Evolutionary conservation across 1,284 basidiomycete genomes (phyloP).

Genomic region (Caloboletus firmus): DNA sequence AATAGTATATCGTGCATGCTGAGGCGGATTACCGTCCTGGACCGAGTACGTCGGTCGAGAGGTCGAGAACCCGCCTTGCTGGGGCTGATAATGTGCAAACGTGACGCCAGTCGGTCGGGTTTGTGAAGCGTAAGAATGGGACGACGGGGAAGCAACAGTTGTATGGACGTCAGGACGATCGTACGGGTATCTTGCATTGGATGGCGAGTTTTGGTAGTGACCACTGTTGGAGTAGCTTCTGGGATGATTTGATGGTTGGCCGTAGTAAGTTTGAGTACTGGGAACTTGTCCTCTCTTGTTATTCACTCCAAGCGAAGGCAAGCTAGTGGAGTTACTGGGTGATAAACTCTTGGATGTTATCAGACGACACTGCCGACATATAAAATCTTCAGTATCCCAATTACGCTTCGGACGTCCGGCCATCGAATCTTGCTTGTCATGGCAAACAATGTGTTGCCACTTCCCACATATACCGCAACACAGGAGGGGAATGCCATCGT

Average conservation of each 20-base stretch:
- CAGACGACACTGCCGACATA: conserved; percentile 52
- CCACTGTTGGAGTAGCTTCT: conserved; percentile 17
- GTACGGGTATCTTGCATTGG: conserved; percentile 23
- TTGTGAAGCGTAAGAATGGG: conserved; percentile 21
- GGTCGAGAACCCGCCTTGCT: conserved; percentile 38
- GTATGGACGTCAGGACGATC: conserved; percentile 24
- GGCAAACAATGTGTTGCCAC: conserved; percentile 84
- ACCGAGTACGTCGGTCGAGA: conserved; percentile 33
- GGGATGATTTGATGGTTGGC: conserved; percentile 13
- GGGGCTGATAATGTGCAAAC: conserved; percentile 37
- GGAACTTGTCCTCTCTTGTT: conserved; percentile 13
- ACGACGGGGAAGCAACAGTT: conserved; percentile 12
- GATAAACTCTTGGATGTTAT: conserved; percentile 15
- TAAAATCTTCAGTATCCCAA: conserved; percentile 70
- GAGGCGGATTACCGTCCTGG: conserved; percentile 24
- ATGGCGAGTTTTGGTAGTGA: conserved; percentile 19
- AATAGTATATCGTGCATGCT: conserved; percentile 21
- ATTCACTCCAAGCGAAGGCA: conserved; percentile 11
- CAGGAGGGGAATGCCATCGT: conserved; percentile 74
- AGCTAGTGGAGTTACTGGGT: conserved; percentile 3
- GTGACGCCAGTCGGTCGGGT: conserved; percentile 29
- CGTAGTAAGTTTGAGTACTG: conserved; percentile 12
- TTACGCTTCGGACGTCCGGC: conserved; percentile 62
- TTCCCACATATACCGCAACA: conserved; percentile 76
- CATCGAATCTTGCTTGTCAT: conserved; percentile 60